Evolutionary conservation across 208 protist genomes (phyloP).

Genomic region (Blechomonas ayalai): DNA sequence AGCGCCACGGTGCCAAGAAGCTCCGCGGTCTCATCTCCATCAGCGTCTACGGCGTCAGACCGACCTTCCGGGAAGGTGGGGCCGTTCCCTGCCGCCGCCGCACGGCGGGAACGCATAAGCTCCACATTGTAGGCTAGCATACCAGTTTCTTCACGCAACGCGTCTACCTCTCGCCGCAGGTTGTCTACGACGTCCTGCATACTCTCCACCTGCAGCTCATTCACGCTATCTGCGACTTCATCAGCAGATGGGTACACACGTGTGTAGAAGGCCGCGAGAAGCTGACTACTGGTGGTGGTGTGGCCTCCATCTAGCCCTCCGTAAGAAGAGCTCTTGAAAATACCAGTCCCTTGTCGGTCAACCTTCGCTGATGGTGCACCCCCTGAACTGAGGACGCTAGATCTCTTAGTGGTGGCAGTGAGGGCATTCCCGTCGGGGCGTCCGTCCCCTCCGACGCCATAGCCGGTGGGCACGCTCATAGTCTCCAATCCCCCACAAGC

Average conservation of each 20-base stretch:
- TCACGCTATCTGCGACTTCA: slow-evolving; percentile 24
- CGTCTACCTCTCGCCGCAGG: slow-evolving; percentile 59
- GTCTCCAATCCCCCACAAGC: too few relatives aligned
- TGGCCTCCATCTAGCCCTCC: too few relatives aligned
- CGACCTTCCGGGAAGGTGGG: neutral
- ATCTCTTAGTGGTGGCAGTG: too few relatives aligned
- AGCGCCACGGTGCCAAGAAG: neutral
- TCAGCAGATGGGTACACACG: slow-evolving; percentile 42
- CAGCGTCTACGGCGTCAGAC: neutral
- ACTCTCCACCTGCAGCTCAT: slow-evolving; percentile 31
- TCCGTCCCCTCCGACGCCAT: too few relatives aligned
- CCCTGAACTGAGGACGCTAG: too few relatives aligned
- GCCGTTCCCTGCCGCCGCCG: neutral
- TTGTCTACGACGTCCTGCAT: slow-evolving; percentile 39
- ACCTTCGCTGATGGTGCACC: too few relatives aligned
- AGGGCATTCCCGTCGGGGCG: too few relatives aligned
- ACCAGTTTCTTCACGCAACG: slow-evolving; percentile 50
- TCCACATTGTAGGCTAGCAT: slow-evolving; percentile 41
- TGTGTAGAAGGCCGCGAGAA: slow-evolving; percentile 62
- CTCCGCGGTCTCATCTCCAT: slow-evolving; percentile 4
- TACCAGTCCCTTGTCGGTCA: too few relatives aligned
- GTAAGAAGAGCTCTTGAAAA: too few relatives aligned
- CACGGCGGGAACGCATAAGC: slow-evolving; percentile 12
- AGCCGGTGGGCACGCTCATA: too few relatives aligned
- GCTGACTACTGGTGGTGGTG: too few relatives aligned